Evolutionary conservation across 1,284 basidiomycete species (phyloP).

Genomic region (Schizophyllum amplum): DNA sequence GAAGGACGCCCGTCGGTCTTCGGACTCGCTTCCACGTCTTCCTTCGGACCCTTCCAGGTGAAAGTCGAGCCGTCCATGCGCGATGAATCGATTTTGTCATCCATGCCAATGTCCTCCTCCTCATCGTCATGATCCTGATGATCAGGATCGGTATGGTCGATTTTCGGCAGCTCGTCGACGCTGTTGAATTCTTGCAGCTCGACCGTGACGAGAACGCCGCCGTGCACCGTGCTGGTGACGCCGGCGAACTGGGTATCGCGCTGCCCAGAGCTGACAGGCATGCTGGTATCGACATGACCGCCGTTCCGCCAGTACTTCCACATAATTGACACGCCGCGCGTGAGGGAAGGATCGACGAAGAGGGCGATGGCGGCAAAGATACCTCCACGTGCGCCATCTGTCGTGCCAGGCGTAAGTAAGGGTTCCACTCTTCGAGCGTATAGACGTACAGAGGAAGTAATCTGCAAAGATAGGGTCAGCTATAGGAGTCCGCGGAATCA

Average conservation of each 20-base stretch:
- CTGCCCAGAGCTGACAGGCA: neutral
- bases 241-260: neutral
- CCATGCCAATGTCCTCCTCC: neutral
- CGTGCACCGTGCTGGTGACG: neutral
- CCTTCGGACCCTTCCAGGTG: neutral
- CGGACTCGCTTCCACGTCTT: neutral
- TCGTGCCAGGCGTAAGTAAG: neutral
- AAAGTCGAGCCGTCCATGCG: neutral
- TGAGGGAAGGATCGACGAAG: neutral
- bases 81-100: neutral
- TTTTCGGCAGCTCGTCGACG: neutral
- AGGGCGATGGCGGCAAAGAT: neutral
- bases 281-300: neutral
- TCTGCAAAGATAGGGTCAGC: neutral
- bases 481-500: neutral
- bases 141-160: neutral
- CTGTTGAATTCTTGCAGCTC: neutral
- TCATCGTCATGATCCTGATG: neutral
- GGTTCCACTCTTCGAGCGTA: neutral
- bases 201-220: neutral
- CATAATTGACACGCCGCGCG: neutral
- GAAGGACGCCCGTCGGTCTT: neutral
- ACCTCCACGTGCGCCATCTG: neutral
- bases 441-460: neutral
- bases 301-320: neutral